A percentile compares a stretch with the other conserved stretches of the same genome.
Evolutionary conservation across 352 stramenopile species (phyloP).

Genomic region (Aphanomyces euteiches): DNA sequence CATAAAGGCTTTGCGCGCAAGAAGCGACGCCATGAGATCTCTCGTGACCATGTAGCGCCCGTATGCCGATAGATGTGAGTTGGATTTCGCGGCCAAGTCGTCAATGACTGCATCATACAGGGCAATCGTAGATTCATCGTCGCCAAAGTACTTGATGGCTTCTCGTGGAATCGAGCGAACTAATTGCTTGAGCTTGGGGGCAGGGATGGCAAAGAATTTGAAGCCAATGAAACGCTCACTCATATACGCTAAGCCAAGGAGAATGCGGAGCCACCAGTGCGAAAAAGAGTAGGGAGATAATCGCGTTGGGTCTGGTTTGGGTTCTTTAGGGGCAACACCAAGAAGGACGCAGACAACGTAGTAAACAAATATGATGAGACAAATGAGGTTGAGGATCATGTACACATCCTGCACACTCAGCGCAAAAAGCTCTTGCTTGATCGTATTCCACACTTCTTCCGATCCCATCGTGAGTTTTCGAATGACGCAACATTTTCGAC

Average conservation of each 20-base stretch:
- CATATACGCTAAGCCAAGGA: constrained; percentile 9
- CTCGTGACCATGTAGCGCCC: constrained; percentile 19
- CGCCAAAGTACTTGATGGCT: constrained; percentile 19
- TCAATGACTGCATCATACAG: constrained; percentile 25
- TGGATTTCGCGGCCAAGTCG: constrained; percentile 17
- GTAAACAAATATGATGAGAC: constrained; percentile 26
- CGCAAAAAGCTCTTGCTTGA: constrained; percentile 14
- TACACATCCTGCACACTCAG: constrained; percentile 24
- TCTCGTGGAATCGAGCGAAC: constrained; percentile 17
- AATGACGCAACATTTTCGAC: neutral
- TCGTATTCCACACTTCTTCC: constrained; percentile 15
- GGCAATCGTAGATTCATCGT: neutral
- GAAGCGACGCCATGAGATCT: neutral
- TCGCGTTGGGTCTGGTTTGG: constrained; percentile 22
- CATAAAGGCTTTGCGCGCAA: constrained; percentile 24
- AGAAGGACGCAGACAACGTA: constrained; percentile 21
- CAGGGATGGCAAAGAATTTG: constrained; percentile 23
- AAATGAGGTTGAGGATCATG: constrained; percentile 29
- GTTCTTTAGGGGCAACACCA: constrained; percentile 10
- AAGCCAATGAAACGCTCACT: constrained; percentile 15
- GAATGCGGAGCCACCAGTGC: constrained; percentile 27
- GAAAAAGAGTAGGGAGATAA: constrained; percentile 18
- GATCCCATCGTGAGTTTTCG: neutral
- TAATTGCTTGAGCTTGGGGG: constrained; percentile 19
- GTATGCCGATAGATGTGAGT: constrained; percentile 13